Conservation (phyloP, 352 stramenopile species). For the Globisporangium emineosum region DNA sequence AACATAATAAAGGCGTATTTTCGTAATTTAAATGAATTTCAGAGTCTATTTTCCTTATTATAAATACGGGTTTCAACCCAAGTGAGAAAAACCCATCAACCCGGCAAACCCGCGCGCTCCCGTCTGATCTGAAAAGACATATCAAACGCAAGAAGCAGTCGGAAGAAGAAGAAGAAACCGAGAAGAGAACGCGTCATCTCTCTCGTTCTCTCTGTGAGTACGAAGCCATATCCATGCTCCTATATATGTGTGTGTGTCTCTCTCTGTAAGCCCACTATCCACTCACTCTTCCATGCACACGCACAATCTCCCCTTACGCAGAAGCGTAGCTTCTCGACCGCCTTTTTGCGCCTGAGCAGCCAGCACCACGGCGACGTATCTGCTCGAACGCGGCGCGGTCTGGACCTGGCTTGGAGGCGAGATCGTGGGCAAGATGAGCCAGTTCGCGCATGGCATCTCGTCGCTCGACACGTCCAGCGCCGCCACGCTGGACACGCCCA, state of each 20-base stretch:
- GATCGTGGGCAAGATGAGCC: constrained; percentile 59
- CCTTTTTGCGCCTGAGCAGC: not conserved
- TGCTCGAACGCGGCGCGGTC: constrained; percentile 17
- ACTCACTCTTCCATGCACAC: not conserved
- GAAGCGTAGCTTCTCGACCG: not conserved
- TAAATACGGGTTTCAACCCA: not conserved
- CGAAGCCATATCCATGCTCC: not conserved
- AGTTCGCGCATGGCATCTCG: constrained; percentile 82
- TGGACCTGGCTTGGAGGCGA: constrained; percentile 40
- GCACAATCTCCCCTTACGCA: not conserved
- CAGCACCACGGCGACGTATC: constrained; percentile 19
- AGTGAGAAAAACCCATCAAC: not conserved
- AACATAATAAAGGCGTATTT: no score
- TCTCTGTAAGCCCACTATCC: no score
- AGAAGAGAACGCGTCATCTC: not conserved
- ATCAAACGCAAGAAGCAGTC: constrained; percentile 6
- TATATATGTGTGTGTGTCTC: not conserved
- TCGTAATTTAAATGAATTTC: not conserved
- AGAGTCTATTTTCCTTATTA: not conserved
- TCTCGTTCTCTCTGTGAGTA: not conserved
- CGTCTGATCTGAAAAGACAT: constrained; percentile 1
- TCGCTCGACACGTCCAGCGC: constrained; percentile 51
- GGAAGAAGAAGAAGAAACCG: constrained; percentile 2
- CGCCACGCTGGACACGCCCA: constrained; percentile 30
- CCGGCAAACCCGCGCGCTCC: not conserved